Conservation (phyloP, 495 filamentous ascomycete genomes). For the Aspergillus panamensis region DNA sequence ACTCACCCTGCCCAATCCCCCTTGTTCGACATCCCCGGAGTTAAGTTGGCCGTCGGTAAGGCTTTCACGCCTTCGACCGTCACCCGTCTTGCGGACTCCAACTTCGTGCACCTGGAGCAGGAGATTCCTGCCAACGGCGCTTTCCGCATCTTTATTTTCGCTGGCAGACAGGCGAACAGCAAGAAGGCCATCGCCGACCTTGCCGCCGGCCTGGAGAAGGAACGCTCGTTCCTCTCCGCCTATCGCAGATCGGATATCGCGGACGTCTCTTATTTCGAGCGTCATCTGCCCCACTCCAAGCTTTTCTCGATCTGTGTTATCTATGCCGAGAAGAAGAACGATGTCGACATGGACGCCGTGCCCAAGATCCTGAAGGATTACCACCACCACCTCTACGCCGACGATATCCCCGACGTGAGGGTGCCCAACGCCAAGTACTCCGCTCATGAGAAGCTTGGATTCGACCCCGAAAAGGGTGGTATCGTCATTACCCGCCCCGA, state of each 20-base stretch:
- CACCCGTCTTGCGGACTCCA: constrained; percentile 79
- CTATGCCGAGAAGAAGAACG: constrained; percentile 59
- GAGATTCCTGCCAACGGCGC: constrained; percentile 83
- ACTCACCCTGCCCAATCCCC: constrained; percentile 66
- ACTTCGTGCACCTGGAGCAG: constrained; percentile 83
- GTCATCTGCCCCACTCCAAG: constrained; percentile 74
- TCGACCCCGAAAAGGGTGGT: constrained; percentile 68
- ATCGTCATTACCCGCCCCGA: constrained; percentile 82
- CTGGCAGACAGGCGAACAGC: constrained; percentile 59
- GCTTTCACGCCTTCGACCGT: constrained; percentile 73
- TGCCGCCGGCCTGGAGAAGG: constrained; percentile 57
- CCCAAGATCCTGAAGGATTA: constrained; percentile 69
- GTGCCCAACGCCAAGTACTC: constrained; percentile 65
- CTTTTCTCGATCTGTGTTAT: constrained; percentile 77
- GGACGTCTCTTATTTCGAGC: constrained; percentile 71
- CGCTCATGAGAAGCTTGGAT: constrained; percentile 83
- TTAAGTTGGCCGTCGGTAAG: constrained; percentile 62
- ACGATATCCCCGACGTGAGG: constrained; percentile 71
- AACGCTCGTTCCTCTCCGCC: constrained; percentile 63
- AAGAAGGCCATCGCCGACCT: constrained; percentile 64
- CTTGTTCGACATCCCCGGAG: constrained; percentile 60
- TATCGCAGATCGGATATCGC: constrained; percentile 60
- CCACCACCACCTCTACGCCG: constrained; percentile 79
- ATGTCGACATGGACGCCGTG: constrained; percentile 62
- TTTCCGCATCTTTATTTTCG: constrained; percentile 82